Conservation (phyloP, 2,329 filamentous ascomycete genomes). For the Fusarium sp. region DNA sequence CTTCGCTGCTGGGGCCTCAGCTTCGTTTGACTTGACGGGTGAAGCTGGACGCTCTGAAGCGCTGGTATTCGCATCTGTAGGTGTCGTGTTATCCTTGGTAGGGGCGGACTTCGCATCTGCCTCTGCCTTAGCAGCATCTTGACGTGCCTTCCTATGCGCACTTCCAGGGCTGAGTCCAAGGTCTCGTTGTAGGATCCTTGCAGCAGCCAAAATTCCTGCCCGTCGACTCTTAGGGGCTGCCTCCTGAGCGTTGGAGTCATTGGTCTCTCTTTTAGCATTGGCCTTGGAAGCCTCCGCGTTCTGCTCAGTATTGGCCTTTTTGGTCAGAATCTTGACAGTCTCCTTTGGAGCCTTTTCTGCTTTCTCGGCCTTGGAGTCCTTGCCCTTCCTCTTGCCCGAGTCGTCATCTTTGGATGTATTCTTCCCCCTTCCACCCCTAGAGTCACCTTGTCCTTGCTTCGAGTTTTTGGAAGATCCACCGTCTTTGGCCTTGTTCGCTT, state of each 20-base stretch:
- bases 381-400: constrained; percentile 73
- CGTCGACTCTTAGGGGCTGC: constrained; percentile 68
- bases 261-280: constrained; percentile 55
- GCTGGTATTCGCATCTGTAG: constrained; percentile 18
- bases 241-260: constrained; percentile 52
- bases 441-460: constrained; percentile 72
- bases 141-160: constrained; percentile 72
- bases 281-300: constrained; percentile 63
- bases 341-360: constrained; percentile 69
- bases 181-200: constrained; percentile 76
- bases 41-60: constrained; percentile 43
- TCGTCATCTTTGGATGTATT: constrained; percentile 63
- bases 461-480: constrained; percentile 58
- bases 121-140: constrained; percentile 71
- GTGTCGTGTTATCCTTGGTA: constrained; percentile 51
- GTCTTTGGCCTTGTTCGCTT: constrained; percentile 79
- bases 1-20: constrained; percentile 41
- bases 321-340: constrained; percentile 74
- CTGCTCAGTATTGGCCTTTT: constrained; percentile 68
- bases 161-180: constrained; percentile 75
- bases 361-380: constrained; percentile 71
- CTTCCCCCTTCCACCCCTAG: constrained; percentile 65
- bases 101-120: constrained; percentile 59
- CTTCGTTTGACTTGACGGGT: constrained; percentile 38
- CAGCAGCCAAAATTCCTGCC: constrained; percentile 74